phyloP scores from a whole-genome alignment of 1,284 basidiomycete genomes.

The Pisolithus thermaeus region DNA sequence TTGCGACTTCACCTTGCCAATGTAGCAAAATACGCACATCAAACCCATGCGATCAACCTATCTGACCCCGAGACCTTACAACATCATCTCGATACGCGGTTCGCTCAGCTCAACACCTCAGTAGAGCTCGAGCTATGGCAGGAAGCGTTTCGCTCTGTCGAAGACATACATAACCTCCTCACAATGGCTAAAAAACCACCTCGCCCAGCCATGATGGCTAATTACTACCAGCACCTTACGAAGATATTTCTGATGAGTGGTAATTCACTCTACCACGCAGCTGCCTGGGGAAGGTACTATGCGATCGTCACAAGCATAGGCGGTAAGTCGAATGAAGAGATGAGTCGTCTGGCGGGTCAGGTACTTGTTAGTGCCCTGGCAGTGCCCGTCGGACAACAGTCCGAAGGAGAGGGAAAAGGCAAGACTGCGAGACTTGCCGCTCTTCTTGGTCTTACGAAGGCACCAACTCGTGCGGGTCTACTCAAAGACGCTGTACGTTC shows the following conservation, averaged over 20 bases:
- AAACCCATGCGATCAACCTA: slow-evolving; percentile 96
- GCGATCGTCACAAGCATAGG: slow-evolving; percentile 60
- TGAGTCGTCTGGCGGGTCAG: slow-evolving; percentile 81
- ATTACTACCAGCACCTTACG: slow-evolving; percentile 98
- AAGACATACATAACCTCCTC: slow-evolving; percentile 96
- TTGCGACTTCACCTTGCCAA: slow-evolving; percentile 93
- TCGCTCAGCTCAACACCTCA: slow-evolving; percentile 96
- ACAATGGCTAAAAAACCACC: slow-evolving; percentile 91
- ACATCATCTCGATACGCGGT: slow-evolving; percentile 96
- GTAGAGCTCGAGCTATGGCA: slow-evolving; percentile 99
- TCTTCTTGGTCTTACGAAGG: slow-evolving; percentile 79
- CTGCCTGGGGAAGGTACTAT: slow-evolving; percentile 91
- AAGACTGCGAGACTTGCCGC: slow-evolving; percentile 79
- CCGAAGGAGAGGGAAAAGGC: slow-evolving; percentile 66
- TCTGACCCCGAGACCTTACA: slow-evolving; percentile 95
- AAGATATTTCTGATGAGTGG: slow-evolving; percentile 94
- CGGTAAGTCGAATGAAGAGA: slow-evolving; percentile 72
- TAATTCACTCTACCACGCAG: slow-evolving; percentile 94
- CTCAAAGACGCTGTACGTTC: slow-evolving; percentile 77
- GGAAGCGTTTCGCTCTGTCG: slow-evolving; percentile 97
- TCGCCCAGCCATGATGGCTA: slow-evolving; percentile 95
- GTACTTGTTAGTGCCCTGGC: slow-evolving; percentile 92
- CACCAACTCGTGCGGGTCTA: slow-evolving; percentile 83
- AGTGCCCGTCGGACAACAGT: slow-evolving; percentile 79
- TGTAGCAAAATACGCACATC: slow-evolving; percentile 93